Base-by-base conservation (phyloP, 2,329 filamentous ascomycete species). In the Pleomassaria siparia region DNA sequence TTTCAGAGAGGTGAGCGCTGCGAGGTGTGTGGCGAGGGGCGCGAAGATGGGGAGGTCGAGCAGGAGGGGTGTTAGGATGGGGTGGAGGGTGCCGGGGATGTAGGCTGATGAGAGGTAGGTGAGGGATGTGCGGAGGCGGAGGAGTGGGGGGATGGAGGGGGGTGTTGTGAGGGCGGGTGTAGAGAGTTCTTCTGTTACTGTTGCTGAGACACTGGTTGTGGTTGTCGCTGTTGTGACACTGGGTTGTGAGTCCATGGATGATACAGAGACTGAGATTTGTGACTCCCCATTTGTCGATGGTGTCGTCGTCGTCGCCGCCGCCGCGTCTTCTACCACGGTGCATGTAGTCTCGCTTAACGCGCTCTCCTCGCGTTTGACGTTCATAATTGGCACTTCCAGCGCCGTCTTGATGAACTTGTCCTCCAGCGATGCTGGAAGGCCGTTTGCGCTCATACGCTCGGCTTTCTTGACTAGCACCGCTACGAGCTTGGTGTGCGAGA, bases 371-470 rank as follows among this genome's bases (percentile, higher is more conserved):
- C 83, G 78, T 60, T 80, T 85, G 32, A 91, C 77, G 25, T 82
- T 82, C 58, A 89, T 74, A 35, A 95, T 76, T 0, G 94, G 92
- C 4, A 85, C 81, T 58, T 94, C 88, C 4, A 99, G 76, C 2
- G 81, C 81, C 61, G 86, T 86, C 43, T 79, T 81, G 8, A 99
- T 83, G 58, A 96, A 95, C 33, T 83, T 86, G 39, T 94, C 88
- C 65, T 96, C 92, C 78, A 99, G 81, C 58, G 87, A 95, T 6
- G 76, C 73, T 1, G 94, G 91, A 9, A 97, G 73, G 0, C 84
- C 83, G 1, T 72, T 74, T 4, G 74, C 70, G n/a, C 79, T 77
- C 78, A 95, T 87, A 4, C 77, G 77, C 51, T 79, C 77, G 4
- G 91, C 90, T 69, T 96, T 97, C 15, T 71, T 63, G 6, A 91